Base-by-base conservation (phyloP, 2,329 filamentous ascomycete species). In the Tolypocladium sp. region DNA sequence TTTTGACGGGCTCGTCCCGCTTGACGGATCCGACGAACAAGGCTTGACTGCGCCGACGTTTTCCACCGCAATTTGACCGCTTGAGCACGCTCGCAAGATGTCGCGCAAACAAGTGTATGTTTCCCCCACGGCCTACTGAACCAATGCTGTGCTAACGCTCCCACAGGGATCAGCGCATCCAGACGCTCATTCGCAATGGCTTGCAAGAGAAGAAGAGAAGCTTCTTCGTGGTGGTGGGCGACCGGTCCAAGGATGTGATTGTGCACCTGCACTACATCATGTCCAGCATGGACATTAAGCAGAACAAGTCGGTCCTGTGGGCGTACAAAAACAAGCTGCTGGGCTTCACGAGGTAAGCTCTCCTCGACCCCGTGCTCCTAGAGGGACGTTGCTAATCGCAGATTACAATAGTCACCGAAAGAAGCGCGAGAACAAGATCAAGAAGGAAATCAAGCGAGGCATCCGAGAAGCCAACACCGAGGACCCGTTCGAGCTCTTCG, bases 261-360 rank as follows among this genome's bases (percentile, higher is more conserved):
- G 92, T 97, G 65, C 87, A 97, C 71, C 82, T 83, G 61, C 92
- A 97, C 77, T 92, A 94, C 70, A 95, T 99, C 70, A 90, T 97
- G 81, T 89, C 92, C 56, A 89, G 85, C 67, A 87, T 90, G 71
- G 91, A 96, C 71, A 85, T 97, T 64, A 96, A 95, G 76, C 86
- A 96, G 74, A 78, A 78, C 78, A 97, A 97, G 75, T 94, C 90
- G 15, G 92, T 99, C 3, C 79, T 99, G 13, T 99, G 94, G 94
- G 93, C 94, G 25, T 99, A 99, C 80, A 97, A 97, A 82, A 96
- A 95, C 74, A 94, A 99, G 75, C 82, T 99, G 13, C 79, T 99
- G 38, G 92, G 92, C 56, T 97, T 97, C 73, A 95, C 91, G 38
- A 92, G 82, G 83, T 83, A 66, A 57, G 67, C 41, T 37, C 13